phyloP scores from a whole-genome alignment of 2,329 filamentous ascomycete species.

The Epichloe elymi region DNA sequence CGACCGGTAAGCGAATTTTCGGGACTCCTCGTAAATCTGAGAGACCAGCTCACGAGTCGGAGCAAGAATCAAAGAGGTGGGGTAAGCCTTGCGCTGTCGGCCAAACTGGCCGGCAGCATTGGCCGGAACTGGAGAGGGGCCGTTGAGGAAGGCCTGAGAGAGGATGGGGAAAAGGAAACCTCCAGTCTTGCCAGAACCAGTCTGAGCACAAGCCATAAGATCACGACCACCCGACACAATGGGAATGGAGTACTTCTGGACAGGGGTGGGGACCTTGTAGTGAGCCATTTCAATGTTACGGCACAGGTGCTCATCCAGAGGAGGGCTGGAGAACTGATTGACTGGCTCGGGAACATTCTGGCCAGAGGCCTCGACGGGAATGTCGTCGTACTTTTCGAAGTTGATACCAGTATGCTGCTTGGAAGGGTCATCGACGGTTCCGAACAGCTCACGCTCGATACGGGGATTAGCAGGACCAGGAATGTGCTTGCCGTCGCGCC shows the following conservation, averaged over 20 bases:
- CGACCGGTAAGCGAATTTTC: slow-evolving; percentile 97
- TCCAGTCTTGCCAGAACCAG: slow-evolving; percentile 98
- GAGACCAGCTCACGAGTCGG: slow-evolving; percentile 97
- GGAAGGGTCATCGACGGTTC: slow-evolving; percentile 74
- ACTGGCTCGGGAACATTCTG: slow-evolving; percentile 88
- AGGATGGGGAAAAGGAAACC: slow-evolving; percentile 98
- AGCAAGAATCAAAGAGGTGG: slow-evolving; percentile 88
- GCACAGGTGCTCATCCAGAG: slow-evolving; percentile 86
- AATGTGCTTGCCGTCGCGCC: slow-evolving; percentile 94
- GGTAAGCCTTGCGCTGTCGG: slow-evolving; percentile 94
- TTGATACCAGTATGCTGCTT: slow-evolving; percentile 99
- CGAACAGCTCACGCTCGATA: slow-evolving; percentile 91
- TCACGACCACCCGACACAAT: slow-evolving; percentile 98
- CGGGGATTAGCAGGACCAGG: slow-evolving; percentile 79
- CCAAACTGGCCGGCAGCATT: slow-evolving; percentile 60
- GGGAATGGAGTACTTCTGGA: slow-evolving; percentile 98
- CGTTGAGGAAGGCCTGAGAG: slow-evolving; percentile 89
- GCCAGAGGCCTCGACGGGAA: slow-evolving; percentile 93
- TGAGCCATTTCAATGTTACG: slow-evolving; percentile 86
- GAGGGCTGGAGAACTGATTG: slow-evolving; percentile 81
- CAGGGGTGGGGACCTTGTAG: slow-evolving; percentile 92
- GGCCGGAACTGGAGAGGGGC: slow-evolving; percentile 58
- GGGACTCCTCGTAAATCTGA: slow-evolving; percentile 93
- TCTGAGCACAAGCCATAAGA: slow-evolving; percentile 99
- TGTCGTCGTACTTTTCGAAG: slow-evolving; percentile 99